Base-by-base conservation (phyloP, 1,284 basidiomycete genomes). In the Rhodotorula sp. region DNA sequence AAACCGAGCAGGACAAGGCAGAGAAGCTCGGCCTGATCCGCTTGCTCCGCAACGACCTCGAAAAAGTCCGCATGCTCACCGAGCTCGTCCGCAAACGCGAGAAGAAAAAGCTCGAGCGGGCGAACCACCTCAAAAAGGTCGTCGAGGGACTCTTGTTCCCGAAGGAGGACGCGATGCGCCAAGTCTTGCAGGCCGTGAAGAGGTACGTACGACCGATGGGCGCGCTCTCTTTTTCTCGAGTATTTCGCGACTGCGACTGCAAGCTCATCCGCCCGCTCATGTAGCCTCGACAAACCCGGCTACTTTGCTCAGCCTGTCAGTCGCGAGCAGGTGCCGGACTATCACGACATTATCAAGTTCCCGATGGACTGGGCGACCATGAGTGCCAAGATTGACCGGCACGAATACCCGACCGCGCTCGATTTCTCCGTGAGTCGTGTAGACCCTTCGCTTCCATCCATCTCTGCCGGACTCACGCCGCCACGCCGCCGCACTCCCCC, bases 351-450 rank as follows among this genome's bases (percentile, higher is more conserved):
- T 62, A 85, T 99, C 80, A 87, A 90, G 78, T 83, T 85, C 16
- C 95, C 95, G 0, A 97, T 97, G 91, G 89, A 89, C 75, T 98
- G 94, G 92, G 83, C 84, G 26, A 84, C 83, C 55, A 97, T 99
- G 72, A 88, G 91, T 45, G 81, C 83, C 19, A 94, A 91, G 80
- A 81, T 99, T 45, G 89, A 93, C 64, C 83, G 84, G 58, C 88
- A 91, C 68, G 85, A 87, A 71, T 99, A 99, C 81, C 86, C 87
- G 81, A 87, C 90, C 77, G 80, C 91, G 0, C 83, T 86, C 28
- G 83, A 87, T 6, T 93, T 99, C 83, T 88, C 88, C 83, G 93
- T 90, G 74, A 58, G 84, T 76, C 48, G 28, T 8, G 59, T 38
- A 26, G 21, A 58, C n/a, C 16, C 48, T 34, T 10, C 5, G 38